Percentiles rank a stretch among this genome's conserved stretches.
Evolutionary conservation across 805 yeast species (phyloP).

Genomic region (Candida anglica): DNA sequence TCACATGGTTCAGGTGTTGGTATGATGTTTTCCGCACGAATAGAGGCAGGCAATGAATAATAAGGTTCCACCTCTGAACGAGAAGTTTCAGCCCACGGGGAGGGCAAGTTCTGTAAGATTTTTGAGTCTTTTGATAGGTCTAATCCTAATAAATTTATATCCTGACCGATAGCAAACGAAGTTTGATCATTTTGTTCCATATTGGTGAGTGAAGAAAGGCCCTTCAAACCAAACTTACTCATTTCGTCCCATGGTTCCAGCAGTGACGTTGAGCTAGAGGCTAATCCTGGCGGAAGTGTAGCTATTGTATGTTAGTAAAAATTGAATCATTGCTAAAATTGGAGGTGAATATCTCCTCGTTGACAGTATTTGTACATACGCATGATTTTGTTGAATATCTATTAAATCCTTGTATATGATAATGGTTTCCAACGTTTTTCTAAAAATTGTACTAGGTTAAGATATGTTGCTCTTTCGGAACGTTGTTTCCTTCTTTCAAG

Average conservation of each 20-base stretch:
- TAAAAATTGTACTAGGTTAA: no score
- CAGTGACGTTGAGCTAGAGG: constrained; percentile 6
- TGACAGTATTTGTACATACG: no score
- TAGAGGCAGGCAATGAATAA: constrained; percentile 55
- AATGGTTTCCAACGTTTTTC: no score
- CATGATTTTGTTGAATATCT: no score
- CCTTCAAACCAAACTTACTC: constrained; percentile 66
- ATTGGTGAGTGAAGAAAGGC: constrained; percentile 54
- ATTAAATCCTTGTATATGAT: no score
- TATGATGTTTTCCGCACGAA: constrained; percentile 26
- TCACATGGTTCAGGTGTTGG: constrained; percentile 44
- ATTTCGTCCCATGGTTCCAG: constrained; percentile 29
- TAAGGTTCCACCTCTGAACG: constrained; percentile 87
- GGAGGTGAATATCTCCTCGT: no score
- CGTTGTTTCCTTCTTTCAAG: no score
- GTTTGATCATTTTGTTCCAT: constrained; percentile 62
- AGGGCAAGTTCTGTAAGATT: constrained; percentile 65
- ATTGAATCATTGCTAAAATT: no score
- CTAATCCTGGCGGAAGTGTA: constrained; percentile 25
- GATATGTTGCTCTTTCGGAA: no score
- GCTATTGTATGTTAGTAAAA: constrained; percentile 9
- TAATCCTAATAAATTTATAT: constrained; percentile 62
- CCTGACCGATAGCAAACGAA: constrained; percentile 71
- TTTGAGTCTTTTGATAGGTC: constrained; percentile 48
- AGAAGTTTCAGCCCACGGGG: constrained; percentile 95